Conservation (phyloP, 2,329 filamentous ascomycete species). For the Calonectria pteridis region DNA sequence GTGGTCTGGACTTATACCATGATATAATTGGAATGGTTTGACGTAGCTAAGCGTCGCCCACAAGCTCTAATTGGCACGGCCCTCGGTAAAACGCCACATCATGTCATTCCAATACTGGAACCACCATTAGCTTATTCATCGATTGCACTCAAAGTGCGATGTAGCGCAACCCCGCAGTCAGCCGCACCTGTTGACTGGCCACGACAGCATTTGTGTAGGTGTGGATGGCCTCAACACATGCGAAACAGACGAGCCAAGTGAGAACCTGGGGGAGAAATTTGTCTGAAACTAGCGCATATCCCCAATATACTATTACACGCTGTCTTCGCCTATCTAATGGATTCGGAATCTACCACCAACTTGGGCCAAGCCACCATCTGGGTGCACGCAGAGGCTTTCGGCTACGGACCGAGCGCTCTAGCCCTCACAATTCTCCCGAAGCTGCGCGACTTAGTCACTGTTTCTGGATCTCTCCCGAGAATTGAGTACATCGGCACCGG, state of each 20-base stretch:
- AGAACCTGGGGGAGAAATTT: neutral
- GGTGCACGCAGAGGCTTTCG: neutral
- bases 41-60: neutral
- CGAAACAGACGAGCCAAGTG: neutral
- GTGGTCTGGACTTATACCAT: neutral
- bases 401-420: neutral
- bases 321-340: neutral
- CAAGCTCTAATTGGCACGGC: neutral
- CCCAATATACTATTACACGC: neutral
- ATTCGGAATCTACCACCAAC: neutral
- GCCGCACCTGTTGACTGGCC: neutral
- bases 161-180: neutral
- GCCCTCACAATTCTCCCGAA: neutral
- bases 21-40: neutral
- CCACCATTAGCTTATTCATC: neutral
- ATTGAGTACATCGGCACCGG: neutral
- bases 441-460: neutral
- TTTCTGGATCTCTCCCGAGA: neutral
- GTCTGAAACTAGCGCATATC: neutral
- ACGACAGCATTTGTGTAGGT: too few relatives aligned
- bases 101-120: neutral
- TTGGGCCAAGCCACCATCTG: neutral
- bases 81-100: neutral
- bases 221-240: neutral
- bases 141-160: neutral